phyloP scores from a whole-genome alignment of 169 alveolate species.

The Plasmodium cynomolgi region DNA sequence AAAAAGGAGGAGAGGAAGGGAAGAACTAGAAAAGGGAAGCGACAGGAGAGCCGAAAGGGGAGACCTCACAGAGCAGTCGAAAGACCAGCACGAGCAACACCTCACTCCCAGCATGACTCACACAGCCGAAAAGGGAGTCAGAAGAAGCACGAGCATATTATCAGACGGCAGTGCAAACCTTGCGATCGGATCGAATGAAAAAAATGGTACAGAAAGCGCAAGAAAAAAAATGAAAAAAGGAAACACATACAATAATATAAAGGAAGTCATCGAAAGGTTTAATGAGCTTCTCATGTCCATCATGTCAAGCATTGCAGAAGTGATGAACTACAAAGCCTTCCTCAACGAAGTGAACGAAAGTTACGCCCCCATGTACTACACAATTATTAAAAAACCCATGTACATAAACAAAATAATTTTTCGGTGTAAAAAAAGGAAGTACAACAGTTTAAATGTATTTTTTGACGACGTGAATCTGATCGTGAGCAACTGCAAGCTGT shows the following conservation, averaged over 20 bases:
- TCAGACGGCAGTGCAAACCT: background rate
- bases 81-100: background rate
- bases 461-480: conserved; percentile 66
- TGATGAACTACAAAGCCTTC: conserved; percentile 51
- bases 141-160: background rate
- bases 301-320: conserved; percentile 29
- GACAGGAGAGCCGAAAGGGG: background rate
- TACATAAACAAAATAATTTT: conserved; percentile 68
- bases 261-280: conserved; percentile 65
- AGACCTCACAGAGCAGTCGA: background rate
- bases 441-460: conserved; percentile 57
- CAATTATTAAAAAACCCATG: conserved; percentile 66
- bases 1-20: background rate
- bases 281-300: conserved; percentile 25
- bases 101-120: background rate
- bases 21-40: background rate
- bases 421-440: conserved; percentile 61
- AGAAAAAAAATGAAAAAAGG: conserved; percentile 44
- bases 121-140: background rate
- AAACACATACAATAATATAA: conserved; percentile 59
- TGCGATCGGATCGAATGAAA: conserved; percentile 3
- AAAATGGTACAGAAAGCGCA: conserved; percentile 2
- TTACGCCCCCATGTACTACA: conserved; percentile 73
- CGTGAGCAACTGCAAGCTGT: conserved; percentile 54
- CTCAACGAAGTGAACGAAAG: conserved; percentile 73